phyloP scores from a whole-genome alignment of 441 rosid species.

The Syzygium malaccense region DNA sequence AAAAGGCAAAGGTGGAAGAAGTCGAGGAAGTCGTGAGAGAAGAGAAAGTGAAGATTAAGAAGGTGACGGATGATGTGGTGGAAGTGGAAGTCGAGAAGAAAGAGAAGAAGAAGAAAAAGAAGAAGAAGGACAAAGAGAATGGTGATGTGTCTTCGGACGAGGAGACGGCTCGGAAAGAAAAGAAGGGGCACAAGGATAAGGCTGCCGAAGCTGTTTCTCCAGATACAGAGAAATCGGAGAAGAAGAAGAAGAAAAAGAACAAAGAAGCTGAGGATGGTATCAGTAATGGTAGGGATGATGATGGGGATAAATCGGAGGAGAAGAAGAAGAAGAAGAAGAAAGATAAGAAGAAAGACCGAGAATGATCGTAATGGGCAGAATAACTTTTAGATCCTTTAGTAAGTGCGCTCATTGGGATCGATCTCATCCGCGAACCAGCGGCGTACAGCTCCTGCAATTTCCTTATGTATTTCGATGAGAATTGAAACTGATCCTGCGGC shows the following conservation, averaged over 20 bases:
- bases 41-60: slow-evolving; percentile 13
- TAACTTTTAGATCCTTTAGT: not conserved
- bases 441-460: not conserved
- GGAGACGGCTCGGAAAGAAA: slow-evolving; percentile 25
- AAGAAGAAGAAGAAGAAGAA: slow-evolving; percentile 50
- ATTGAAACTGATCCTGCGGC: not conserved
- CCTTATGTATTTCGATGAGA: not conserved
- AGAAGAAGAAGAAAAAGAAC: slow-evolving; percentile 55
- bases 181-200: slow-evolving; percentile 23
- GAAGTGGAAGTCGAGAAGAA: not conserved
- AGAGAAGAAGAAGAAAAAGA: slow-evolving; percentile 21
- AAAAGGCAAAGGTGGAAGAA: slow-evolving; percentile 33
- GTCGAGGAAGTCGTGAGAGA: slow-evolving; percentile 9
- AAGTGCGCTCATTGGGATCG: not conserved
- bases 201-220: slow-evolving; percentile 16
- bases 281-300: slow-evolving; percentile 26
- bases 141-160: slow-evolving; percentile 7
- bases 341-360: slow-evolving; percentile 42
- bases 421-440: not conserved
- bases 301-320: slow-evolving; percentile 8
- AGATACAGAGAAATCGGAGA: slow-evolving; percentile 25
- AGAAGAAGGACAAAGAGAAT: slow-evolving; percentile 14
- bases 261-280: slow-evolving; percentile 31
- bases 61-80: slow-evolving; percentile 6
- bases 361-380: not conserved